Base-by-base conservation (phyloP, 441 rosid species). In the Corymbia citriodora region DNA sequence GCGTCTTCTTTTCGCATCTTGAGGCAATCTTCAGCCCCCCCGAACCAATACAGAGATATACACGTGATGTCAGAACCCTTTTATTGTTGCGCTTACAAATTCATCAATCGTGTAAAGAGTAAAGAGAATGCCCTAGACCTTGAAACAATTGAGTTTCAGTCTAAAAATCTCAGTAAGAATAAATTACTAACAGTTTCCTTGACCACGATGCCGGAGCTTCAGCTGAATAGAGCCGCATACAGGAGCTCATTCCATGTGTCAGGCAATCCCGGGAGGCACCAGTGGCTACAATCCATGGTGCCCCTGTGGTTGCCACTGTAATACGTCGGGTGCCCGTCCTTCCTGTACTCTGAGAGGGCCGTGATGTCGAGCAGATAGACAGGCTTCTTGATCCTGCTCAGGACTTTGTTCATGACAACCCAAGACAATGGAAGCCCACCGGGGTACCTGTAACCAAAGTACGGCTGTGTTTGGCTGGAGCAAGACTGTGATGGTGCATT, bases 201-300 rank as follows among this genome's bases (percentile, higher is more conserved):
- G 52, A 48, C 29, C n/a, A n/a, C 10, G 17, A 79, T 79, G 25
- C 29, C 13, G 52, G 49, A 55, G 68, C 55, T 19, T 92, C 93
- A 93, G 89, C 92, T 79, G 79, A 95, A 91, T 55, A 95, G 93
- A 87, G 93, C 88, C 10, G 96, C 93, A 89, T 95, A 96, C 53
- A 96, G 88, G 89, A 96, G 95, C 89, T 93, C 70, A 93, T 94
- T 96, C 98, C 97, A 96, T 63, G 98, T 94, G 92, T 96, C 97
- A 8, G 98, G 98, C 92, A 95, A 88, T 10, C 98, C 96, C 55
- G 97, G 98, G 52, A 96, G 94, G 90, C 98, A 96, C 98, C 98
- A 96, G 63, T 96, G 98, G 94, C 97, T 96, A 90, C 98, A 96
- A 27, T 95, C 98, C 68, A 36, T 87, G 9, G 88, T 92, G 70